Conservation (phyloP, 495 filamentous ascomycete genomes). For the Rhypophila decipiens region DNA sequence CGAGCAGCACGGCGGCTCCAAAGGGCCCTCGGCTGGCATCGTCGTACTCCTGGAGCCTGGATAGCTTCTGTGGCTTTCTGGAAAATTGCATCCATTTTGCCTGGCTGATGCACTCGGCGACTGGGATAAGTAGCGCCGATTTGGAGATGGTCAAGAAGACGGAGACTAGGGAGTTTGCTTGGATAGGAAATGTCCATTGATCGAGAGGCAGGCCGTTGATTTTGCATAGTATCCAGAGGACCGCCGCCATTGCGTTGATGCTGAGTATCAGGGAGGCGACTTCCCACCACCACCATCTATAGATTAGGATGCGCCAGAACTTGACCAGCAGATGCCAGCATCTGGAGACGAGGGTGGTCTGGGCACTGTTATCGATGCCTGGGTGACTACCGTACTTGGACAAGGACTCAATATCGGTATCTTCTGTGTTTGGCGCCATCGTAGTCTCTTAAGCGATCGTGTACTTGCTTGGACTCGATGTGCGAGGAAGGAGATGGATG, state of each 20-base stretch:
- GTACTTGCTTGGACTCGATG: no score
- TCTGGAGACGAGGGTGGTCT: neutral
- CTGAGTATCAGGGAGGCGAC: neutral
- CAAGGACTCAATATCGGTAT: no score
- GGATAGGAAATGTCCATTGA: slow-evolving; percentile 6
- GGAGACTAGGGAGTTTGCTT: slow-evolving; percentile 7
- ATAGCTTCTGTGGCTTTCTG: neutral
- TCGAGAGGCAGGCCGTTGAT: neutral
- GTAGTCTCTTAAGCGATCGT: no score
- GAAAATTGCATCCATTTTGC: slow-evolving; percentile 3
- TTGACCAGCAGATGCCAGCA: neutral
- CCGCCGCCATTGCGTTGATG: neutral
- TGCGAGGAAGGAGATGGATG: no score
- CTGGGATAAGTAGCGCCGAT: neutral
- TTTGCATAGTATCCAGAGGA: neutral
- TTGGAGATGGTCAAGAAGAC: slow-evolving; percentile 5
- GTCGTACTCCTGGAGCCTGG: slow-evolving; percentile 4
- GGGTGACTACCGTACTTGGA: no score
- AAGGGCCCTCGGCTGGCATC: slow-evolving; percentile 7
- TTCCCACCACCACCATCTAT: slow-evolving; percentile 3
- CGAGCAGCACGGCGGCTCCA: neutral
- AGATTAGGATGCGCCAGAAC: neutral
- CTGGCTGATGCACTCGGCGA: slow-evolving; percentile 3
- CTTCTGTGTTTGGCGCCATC: no score
- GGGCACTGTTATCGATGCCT: no score